Conservation (phyloP, 192 early-diverging fungal species). For the Coemansia umbellata region DNA sequence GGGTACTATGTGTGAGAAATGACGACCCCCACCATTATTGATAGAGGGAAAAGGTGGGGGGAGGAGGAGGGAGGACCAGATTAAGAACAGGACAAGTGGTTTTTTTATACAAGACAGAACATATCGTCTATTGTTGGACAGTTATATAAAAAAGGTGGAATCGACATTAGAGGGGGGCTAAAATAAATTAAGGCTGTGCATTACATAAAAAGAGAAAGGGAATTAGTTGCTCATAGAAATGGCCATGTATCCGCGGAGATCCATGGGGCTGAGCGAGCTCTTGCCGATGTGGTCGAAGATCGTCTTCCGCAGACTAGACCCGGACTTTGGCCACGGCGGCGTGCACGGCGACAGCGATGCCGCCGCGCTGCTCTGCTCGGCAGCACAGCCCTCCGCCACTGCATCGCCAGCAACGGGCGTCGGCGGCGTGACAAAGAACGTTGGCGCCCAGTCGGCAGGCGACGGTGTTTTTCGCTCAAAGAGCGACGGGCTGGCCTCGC, state of each 20-base stretch:
- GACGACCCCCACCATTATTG: too few relatives aligned
- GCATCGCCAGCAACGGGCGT: slow-evolving; percentile 10
- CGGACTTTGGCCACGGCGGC: slow-evolving; percentile 44
- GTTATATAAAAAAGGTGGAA: slow-evolving; percentile 4
- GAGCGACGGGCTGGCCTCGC: slow-evolving; percentile 42
- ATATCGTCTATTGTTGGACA: not conserved
- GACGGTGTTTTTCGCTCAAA: slow-evolving; percentile 29
- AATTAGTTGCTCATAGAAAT: slow-evolving; percentile 39
- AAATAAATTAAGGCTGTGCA: too few relatives aligned
- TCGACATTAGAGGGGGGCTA: not conserved
- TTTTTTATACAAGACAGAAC: too few relatives aligned
- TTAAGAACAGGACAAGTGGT: too few relatives aligned
- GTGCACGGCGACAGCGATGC: slow-evolving; percentile 27
- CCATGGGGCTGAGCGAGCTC: slow-evolving; percentile 41
- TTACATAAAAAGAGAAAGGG: not conserved
- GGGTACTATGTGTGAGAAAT: too few relatives aligned
- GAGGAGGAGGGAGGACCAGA: too few relatives aligned
- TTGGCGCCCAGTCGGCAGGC: slow-evolving; percentile 24
- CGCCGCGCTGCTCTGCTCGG: not conserved
- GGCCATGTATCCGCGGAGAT: slow-evolving; percentile 46
- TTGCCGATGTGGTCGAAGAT: slow-evolving; percentile 49
- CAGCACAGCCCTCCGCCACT: not conserved
- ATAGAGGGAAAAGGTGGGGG: too few relatives aligned
- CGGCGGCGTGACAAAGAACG: slow-evolving; percentile 42
- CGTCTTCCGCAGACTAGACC: slow-evolving; percentile 35